Conservation (phyloP, 164 flowering plant species). For the Taxillus chinensis region DNA sequence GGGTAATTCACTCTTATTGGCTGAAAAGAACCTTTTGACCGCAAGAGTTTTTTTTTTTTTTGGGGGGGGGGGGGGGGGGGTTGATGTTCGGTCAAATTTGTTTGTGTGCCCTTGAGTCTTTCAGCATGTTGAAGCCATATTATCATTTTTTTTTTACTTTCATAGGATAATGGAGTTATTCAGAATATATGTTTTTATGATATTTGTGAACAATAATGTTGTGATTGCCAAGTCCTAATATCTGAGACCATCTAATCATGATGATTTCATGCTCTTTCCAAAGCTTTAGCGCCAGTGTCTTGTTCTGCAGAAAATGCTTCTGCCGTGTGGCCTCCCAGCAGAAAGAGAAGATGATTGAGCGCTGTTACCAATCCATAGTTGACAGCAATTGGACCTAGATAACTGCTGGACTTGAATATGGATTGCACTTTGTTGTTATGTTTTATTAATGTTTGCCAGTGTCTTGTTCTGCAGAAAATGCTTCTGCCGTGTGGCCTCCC, state of each 20-base stretch:
- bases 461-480: slow-evolving; percentile 66
- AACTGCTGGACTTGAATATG: too few species aligned
- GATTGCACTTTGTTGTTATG: not conserved
- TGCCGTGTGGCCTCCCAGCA: slow-evolving; percentile 94
- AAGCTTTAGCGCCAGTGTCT: not conserved
- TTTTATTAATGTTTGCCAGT: not conserved
- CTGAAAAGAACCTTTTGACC: not conserved
- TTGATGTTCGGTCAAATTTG: too few species aligned
- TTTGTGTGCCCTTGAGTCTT: too few species aligned
- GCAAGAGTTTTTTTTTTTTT: not conserved
- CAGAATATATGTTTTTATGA: not conserved
- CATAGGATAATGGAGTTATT: too few species aligned
- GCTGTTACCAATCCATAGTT: too few species aligned
- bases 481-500: slow-evolving; percentile 92
- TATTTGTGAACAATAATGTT: not conserved
- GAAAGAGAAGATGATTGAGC: slow-evolving; percentile 89
- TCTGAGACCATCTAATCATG: not conserved
- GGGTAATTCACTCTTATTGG: not conserved
- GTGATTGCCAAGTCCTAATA: not conserved
- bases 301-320: slow-evolving; percentile 77
- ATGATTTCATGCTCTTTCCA: not conserved
- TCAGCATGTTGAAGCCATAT: too few species aligned
- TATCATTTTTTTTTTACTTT: too few species aligned
- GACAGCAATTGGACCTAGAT: too few species aligned
- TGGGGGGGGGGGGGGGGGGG: too few species aligned